Base-by-base conservation (phyloP, 768 basidiomycete species). In the Boletus barrowsii region DNA sequence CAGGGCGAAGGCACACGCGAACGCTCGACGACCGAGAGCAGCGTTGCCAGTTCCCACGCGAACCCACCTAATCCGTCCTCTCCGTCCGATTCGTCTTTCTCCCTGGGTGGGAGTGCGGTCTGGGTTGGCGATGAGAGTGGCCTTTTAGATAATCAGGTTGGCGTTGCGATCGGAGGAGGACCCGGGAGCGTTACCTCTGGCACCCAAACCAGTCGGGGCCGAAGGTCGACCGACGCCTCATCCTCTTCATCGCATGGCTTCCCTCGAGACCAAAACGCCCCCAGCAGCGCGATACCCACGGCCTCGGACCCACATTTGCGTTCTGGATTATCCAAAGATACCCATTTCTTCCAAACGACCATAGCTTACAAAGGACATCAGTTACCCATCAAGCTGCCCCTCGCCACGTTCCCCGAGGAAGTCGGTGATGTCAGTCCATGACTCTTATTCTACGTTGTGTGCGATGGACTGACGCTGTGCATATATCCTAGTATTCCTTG, bases 371-470 rank as follows among this genome's bases (percentile, higher is more conserved):
- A 87, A 68, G 86, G 86, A 51, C 86, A 93, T 57, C 82, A 83
- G 29, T 71, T 98, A 30, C 95, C 94, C 14, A 93, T 98, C 66
- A 88, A 92, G 64, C 83, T 98, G 70, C 97, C 97, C 1, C 73
- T 97, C 43, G 83, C 84, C 18, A 89, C 87, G 2, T 98, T 97
- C 68, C 81, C 90, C 0, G 92, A 95, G 69, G 97, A 99, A 77
- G 92, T 99, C 53, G 95, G 97, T 42, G 95, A 98, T 71, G 96
- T 98, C 68, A 67, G 84, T 77, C 71, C 75, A 42, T 32, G 43
- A 46, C 10, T 42, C 17, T 15, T 20, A 18, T 24, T 49, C 49
- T 41, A 36, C 18, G 13, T 49, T 17, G 15, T 20, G n/a, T 35
- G 43, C 26, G 44, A 4, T 29, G 18, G 22, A 51, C 59, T 71